Evolutionary conservation across 305 asterid genomes (phyloP).

Genomic region (Fraxinus nigra): DNA sequence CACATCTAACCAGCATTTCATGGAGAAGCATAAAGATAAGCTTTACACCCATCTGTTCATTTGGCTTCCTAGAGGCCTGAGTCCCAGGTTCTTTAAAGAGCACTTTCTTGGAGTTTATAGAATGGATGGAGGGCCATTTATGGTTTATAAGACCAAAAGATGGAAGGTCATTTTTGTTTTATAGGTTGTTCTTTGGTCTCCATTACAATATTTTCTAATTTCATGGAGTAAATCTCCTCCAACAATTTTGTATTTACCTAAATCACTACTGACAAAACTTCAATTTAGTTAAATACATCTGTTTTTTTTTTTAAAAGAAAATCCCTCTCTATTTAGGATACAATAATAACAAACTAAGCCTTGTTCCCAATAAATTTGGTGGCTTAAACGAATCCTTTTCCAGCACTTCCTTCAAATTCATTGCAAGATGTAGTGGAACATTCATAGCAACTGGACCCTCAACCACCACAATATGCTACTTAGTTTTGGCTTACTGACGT

Average conservation of each 20-base stretch:
- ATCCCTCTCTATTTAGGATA: not conserved
- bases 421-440: not conserved
- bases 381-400: not conserved
- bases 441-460: not conserved
- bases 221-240: not conserved
- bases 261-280: not conserved
- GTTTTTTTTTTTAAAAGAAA: not conserved
- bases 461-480: not conserved
- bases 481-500: not conserved
- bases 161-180: not conserved
- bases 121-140: not conserved
- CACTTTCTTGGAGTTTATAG: not conserved
- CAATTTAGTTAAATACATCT: not conserved
- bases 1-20: not conserved
- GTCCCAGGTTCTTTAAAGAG: not conserved
- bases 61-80: not conserved
- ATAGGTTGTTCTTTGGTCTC: not conserved
- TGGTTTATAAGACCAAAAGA: not conserved
- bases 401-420: not conserved
- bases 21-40: not conserved
- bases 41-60: not conserved
- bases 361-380: not conserved
- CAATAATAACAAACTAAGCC: not conserved
- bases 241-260: not conserved
- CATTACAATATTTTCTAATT: not conserved